A percentile compares a stretch with the other conserved stretches of the same genome.
phyloP scores from a whole-genome alignment of 1,139 yeast species.

The Suhomyces taliae region DNA sequence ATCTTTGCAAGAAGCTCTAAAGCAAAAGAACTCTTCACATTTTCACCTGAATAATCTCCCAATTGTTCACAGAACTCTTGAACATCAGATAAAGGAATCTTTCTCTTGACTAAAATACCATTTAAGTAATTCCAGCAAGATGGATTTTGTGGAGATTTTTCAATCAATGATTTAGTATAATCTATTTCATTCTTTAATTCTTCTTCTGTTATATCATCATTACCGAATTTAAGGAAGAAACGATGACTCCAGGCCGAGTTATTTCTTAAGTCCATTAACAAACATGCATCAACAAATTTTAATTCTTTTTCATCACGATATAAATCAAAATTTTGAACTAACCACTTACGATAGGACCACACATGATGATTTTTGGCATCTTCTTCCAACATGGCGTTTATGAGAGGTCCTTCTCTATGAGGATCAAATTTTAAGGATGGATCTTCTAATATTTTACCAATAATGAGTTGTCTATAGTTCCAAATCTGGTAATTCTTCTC shows the following conservation, averaged over 20 bases:
- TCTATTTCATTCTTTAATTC: slow-evolving; percentile 37
- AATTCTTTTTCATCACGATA: slow-evolving; percentile 50
- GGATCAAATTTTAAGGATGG: slow-evolving; percentile 33
- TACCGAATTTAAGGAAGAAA: slow-evolving; percentile 52
- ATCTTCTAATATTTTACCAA: slow-evolving; percentile 34
- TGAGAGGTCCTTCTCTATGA: slow-evolving; percentile 60
- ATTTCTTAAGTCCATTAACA: slow-evolving; percentile 71
- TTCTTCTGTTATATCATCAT: slow-evolving; percentile 11
- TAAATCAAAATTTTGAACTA: slow-evolving; percentile 54
- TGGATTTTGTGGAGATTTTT: slow-evolving; percentile 72
- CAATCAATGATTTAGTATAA: slow-evolving; percentile 49
- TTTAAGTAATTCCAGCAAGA: slow-evolving; percentile 84
- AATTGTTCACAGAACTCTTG: slow-evolving; percentile 46
- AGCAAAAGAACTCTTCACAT: slow-evolving; percentile 59
- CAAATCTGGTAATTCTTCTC: slow-evolving; percentile 95
- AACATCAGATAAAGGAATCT: slow-evolving; percentile 31
- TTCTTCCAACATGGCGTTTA: slow-evolving; percentile 65
- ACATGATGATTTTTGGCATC: slow-evolving; percentile 94
- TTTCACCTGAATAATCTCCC: slow-evolving; percentile 27
- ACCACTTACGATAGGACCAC: slow-evolving; percentile 91
- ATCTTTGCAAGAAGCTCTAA: slow-evolving; percentile 63
- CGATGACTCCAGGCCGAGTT: slow-evolving; percentile 96
- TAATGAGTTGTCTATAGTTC: slow-evolving; percentile 77
- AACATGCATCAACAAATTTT: slow-evolving; percentile 47
- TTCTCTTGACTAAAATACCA: slow-evolving; percentile 52